Percentiles rank a stretch among this genome's conserved stretches.
These are phyloP conservation scores for Eutrema heterophyllum DNA, from an alignment of 345 rosid species.

Conservation along the genomic window DNA sequence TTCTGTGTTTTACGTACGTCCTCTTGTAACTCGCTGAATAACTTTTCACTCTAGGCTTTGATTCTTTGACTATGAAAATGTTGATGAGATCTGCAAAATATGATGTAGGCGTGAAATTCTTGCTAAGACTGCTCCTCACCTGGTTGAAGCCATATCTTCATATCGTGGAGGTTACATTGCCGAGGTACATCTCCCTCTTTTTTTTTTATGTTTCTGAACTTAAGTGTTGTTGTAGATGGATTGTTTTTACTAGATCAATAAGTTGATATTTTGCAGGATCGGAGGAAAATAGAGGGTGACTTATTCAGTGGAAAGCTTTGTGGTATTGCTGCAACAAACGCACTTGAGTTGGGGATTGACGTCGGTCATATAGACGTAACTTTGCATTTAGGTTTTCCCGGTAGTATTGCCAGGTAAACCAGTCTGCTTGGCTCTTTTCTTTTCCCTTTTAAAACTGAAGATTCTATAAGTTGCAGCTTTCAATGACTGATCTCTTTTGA, in stretches of 20 bases:
- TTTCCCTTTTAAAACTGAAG: neutral
- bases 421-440: constrained; percentile 15
- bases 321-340: constrained; percentile 95
- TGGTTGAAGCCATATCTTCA: constrained; percentile 62
- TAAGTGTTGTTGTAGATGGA: constrained; percentile 15
- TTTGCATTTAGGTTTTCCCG: constrained; percentile 96
- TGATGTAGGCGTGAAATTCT: constrained; percentile 70
- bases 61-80: neutral
- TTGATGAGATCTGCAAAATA: constrained; percentile 6
- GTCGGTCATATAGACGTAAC: constrained; percentile 94
- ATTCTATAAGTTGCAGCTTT: neutral
- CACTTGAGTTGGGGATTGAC: constrained; percentile 97
- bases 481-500: constrained; percentile 16
- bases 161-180: constrained; percentile 91
- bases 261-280: constrained; percentile 46
- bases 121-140: constrained; percentile 64
- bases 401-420: constrained; percentile 82
- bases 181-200: constrained; percentile 49
- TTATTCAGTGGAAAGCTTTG: constrained; percentile 80
- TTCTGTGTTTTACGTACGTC: constrained; percentile 77
- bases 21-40: neutral
- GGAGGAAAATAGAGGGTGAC: constrained; percentile 80
- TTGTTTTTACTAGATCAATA: neutral
- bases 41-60: neutral
- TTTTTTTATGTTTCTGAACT: neutral